A percentile compares a stretch with the other conserved stretches of the same genome.
Conservation (phyloP, 2,329 filamentous ascomycete genomes). For the Diaporthe vexans region DNA sequence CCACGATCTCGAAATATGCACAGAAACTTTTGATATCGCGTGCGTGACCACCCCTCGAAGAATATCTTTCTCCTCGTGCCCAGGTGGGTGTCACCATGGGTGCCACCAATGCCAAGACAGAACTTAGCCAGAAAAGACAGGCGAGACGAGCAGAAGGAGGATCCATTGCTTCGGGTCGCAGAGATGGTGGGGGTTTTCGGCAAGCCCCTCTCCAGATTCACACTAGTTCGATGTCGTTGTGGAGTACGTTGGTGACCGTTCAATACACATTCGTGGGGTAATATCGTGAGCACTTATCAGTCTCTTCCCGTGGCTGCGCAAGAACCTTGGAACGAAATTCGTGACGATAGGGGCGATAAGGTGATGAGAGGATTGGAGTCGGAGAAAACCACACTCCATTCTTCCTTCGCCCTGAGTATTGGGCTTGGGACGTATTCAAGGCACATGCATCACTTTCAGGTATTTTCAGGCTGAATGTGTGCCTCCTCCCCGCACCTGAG, state of each 20-base stretch:
- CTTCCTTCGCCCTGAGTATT: background rate
- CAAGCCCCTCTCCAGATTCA: background rate
- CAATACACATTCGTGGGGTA: background rate
- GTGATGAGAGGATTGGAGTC: background rate
- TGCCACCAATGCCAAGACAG: background rate
- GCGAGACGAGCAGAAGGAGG: conserved; percentile 11
- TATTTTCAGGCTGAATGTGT: background rate
- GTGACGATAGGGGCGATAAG: background rate
- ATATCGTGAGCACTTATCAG: background rate
- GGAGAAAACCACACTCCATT: no score
- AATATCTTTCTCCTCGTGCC: background rate
- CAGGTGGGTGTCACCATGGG: no score
- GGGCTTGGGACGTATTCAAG: background rate
- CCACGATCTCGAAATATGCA: conserved; percentile 9
- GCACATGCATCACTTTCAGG: background rate
- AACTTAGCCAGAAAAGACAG: background rate
- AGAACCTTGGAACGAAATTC: no score
- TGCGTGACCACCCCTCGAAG: background rate
- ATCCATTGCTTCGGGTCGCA: background rate
- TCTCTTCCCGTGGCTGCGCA: background rate
- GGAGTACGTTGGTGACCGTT: background rate
- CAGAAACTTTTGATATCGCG: conserved; percentile 3
- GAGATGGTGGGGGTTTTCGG: background rate
- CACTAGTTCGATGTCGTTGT: background rate
- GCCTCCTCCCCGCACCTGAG: background rate